A percentile compares a stretch with the other conserved stretches of the same genome.
phyloP scores from a whole-genome alignment of 176 grass and related monocot species.

The Metroxylon sagu region DNA sequence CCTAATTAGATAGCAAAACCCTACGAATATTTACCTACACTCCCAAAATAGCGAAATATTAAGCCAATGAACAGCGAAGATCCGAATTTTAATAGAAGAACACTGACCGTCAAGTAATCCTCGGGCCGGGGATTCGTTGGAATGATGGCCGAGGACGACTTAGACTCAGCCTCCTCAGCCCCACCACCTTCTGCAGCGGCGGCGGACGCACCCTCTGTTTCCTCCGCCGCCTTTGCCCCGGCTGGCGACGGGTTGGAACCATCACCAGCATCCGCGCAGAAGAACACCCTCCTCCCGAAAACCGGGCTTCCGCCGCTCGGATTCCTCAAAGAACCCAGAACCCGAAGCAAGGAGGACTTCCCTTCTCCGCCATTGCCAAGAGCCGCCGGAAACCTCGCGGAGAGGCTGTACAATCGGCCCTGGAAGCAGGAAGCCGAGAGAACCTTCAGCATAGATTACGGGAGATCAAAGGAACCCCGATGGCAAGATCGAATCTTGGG shows the following conservation, averaged over 20 bases:
- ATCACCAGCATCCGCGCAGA: slow-evolving; percentile 45
- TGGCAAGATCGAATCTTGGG: too few species aligned
- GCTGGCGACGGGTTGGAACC: slow-evolving; percentile 7
- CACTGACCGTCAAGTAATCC: slow-evolving; percentile 51
- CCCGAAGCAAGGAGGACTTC: slow-evolving; percentile 51
- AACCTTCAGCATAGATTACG: slow-evolving; percentile 32
- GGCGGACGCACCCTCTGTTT: slow-evolving; percentile 14
- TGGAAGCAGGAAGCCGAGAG: slow-evolving; percentile 5
- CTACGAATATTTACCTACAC: too few species aligned
- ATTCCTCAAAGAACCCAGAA: slow-evolving; percentile 39
- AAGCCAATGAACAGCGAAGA: neutral
- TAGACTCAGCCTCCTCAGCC: slow-evolving; percentile 42
- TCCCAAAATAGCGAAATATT: neutral
- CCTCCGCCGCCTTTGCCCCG: slow-evolving; percentile 16
- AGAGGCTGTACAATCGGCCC: slow-evolving; percentile 20
- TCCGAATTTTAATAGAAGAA: neutral
- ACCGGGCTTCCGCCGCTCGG: slow-evolving; percentile 11
- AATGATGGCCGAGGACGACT: slow-evolving; percentile 59
- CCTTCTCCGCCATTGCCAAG: slow-evolving; percentile 9
- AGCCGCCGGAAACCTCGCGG: slow-evolving; percentile 22
- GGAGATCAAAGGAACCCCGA: neutral
- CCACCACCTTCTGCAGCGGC: slow-evolving; percentile 25
- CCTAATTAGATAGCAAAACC: too few species aligned
- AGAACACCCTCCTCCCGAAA: slow-evolving; percentile 38
- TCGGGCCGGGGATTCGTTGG: slow-evolving; percentile 46